Percentiles rank a stretch among this genome's conserved stretches.
These are phyloP conservation scores for Aureobasidium musti DNA, from an alignment of 2,329 filamentous ascomycete genomes.

Conservation along the genomic window DNA sequence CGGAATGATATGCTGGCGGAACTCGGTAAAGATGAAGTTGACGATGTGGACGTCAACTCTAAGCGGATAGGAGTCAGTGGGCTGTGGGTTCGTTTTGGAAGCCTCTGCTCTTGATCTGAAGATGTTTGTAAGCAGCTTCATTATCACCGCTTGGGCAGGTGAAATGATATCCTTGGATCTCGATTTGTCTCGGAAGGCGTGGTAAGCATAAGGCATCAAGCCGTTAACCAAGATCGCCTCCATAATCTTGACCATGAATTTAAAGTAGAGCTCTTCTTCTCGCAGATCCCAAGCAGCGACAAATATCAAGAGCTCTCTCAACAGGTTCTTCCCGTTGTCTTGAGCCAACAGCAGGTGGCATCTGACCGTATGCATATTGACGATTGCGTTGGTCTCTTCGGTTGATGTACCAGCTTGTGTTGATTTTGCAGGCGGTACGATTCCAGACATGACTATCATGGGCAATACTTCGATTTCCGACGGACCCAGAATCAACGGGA, in stretches of 20 bases:
- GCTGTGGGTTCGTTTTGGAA: slow-evolving; percentile 36
- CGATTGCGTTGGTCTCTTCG: slow-evolving; percentile 58
- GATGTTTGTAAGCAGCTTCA: slow-evolving; percentile 87
- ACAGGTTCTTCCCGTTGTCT: slow-evolving; percentile 84
- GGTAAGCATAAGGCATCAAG: slow-evolving; percentile 88
- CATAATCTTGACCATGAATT: slow-evolving; percentile 94
- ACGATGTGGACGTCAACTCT: slow-evolving; percentile 67
- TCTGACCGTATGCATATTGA: slow-evolving; percentile 85
- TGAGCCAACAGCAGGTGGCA: slow-evolving; percentile 88
- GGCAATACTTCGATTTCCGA: slow-evolving; percentile 95
- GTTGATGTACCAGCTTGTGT: slow-evolving; percentile 57
- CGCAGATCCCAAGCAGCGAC: slow-evolving; percentile 96
- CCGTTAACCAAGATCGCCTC: slow-evolving; percentile 88
- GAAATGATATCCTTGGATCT: slow-evolving; percentile 90
- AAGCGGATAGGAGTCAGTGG: slow-evolving; percentile 38
- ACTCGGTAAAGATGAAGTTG: slow-evolving; percentile 90
- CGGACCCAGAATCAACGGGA: slow-evolving; percentile 89
- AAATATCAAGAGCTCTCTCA: slow-evolving; percentile 90
- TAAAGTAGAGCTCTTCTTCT: slow-evolving; percentile 91
- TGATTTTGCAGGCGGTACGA: slow-evolving; percentile 68
- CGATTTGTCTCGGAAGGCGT: slow-evolving; percentile 71
- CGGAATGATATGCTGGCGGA: slow-evolving; percentile 87
- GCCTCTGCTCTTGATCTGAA: slow-evolving; percentile 65
- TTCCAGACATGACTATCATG: slow-evolving; percentile 96
- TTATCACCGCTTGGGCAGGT: slow-evolving; percentile 87